Conservation (phyloP, 1,284 basidiomycete species). For the Marasmius fiardii region DNA sequence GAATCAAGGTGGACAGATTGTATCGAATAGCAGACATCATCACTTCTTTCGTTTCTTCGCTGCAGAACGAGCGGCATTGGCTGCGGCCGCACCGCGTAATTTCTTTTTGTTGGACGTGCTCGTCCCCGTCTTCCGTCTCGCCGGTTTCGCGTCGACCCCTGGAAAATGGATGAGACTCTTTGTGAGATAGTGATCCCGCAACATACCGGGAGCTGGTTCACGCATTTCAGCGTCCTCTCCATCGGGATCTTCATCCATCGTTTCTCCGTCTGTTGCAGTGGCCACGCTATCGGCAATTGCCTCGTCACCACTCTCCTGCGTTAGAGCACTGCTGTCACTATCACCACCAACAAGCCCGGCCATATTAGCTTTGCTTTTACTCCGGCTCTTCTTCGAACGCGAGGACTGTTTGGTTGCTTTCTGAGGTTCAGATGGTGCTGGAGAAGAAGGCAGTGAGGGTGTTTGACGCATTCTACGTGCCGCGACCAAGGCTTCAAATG, state of each 20-base stretch:
- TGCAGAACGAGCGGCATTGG: neutral
- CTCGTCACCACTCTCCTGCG: slow-evolving; percentile 76
- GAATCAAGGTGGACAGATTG: no score
- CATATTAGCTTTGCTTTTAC: slow-evolving; percentile 45
- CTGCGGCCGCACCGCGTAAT: neutral
- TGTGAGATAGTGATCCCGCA: neutral
- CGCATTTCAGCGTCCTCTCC: slow-evolving; percentile 60
- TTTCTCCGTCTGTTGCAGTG: slow-evolving; percentile 68
- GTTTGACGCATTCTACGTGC: slow-evolving; percentile 63
- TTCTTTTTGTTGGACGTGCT: neutral
- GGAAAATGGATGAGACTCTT: neutral
- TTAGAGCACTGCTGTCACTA: slow-evolving; percentile 77
- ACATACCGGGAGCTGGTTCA: slow-evolving; percentile 54
- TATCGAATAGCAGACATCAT: neutral
- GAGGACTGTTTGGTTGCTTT: slow-evolving; percentile 30
- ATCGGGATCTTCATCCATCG: slow-evolving; percentile 45
- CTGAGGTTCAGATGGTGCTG: slow-evolving; percentile 43
- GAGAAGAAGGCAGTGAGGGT: slow-evolving; percentile 51
- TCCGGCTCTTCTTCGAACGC: slow-evolving; percentile 21
- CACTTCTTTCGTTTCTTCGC: slow-evolving; percentile 1
- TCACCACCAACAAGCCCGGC: slow-evolving; percentile 71
- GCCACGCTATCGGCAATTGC: slow-evolving; percentile 57
- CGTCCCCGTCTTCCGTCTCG: neutral
- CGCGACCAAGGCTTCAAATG: slow-evolving; percentile 54
- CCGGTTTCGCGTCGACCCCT: slow-evolving; percentile 8